Evolutionary conservation across 2,329 filamentous ascomycete genomes (phyloP).

Genomic region (Whalleya microplaca): DNA sequence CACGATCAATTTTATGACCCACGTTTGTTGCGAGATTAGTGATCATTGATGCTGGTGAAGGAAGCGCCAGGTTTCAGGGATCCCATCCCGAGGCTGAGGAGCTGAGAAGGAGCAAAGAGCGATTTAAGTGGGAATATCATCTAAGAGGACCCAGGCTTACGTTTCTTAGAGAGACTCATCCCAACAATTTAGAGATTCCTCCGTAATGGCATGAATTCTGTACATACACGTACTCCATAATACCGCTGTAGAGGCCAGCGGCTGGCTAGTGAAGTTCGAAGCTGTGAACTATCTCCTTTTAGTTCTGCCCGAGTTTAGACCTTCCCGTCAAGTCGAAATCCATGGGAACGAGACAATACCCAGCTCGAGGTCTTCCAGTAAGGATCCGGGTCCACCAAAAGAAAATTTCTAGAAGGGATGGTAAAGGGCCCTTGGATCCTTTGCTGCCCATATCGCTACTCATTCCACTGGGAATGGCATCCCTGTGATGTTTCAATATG

Average conservation of each 20-base stretch:
- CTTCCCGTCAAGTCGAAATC: not conserved
- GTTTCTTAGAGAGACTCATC: not conserved
- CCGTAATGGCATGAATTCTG: not conserved
- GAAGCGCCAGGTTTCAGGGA: not conserved
- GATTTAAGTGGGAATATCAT: constrained; percentile 10
- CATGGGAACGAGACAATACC: not conserved
- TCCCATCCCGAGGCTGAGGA: not conserved
- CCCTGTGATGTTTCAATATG: not conserved
- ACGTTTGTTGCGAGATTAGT: constrained; percentile 3
- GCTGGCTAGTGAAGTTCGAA: not conserved
- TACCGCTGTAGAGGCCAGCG: not conserved
- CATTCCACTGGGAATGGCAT: not conserved
- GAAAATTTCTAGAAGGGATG: not conserved
- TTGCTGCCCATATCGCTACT: too few species aligned
- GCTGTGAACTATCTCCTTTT: not conserved
- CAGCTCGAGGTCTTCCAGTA: not conserved
- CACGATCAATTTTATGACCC: constrained; percentile 9
- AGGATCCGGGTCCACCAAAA: not conserved
- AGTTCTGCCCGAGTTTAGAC: not conserved
- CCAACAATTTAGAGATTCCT: not conserved
- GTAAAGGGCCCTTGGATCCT: too few species aligned
- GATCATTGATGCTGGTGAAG: constrained; percentile 2
- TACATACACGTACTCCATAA: not conserved
- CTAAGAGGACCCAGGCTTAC: not conserved
- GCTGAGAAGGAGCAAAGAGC: constrained; percentile 1